Percentiles rank a stretch among this genome's conserved stretches.
Conservation (phyloP, 441 rosid species). For the Populus trichocarpa region DNA sequence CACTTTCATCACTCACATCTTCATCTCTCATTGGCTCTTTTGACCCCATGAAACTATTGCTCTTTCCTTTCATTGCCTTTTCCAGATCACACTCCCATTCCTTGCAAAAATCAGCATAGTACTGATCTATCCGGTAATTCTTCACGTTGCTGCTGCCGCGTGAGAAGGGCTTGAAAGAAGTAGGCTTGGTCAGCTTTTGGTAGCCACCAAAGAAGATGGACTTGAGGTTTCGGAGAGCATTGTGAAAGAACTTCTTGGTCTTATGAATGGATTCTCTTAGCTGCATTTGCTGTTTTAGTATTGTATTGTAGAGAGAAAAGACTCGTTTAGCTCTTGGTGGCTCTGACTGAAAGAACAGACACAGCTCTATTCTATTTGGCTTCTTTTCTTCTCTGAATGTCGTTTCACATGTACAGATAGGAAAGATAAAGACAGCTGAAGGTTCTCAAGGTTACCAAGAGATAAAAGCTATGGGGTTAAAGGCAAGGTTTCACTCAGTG, state of each 20-base stretch:
- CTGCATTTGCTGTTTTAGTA: slow-evolving; percentile 39
- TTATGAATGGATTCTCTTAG: slow-evolving; percentile 54
- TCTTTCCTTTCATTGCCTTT: slow-evolving; percentile 26
- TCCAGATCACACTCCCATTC: slow-evolving; percentile 46
- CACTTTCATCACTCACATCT: slow-evolving; percentile 19
- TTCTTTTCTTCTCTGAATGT: slow-evolving; percentile 8
- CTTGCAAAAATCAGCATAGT: slow-evolving; percentile 35
- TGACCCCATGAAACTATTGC: slow-evolving; percentile 8
- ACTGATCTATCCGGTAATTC: slow-evolving; percentile 29
- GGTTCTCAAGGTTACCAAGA: slow-evolving; percentile 14
- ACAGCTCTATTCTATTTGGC: slow-evolving; percentile 9
- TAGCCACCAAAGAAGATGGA: slow-evolving; percentile 43
- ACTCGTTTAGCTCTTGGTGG: slow-evolving; percentile 6
- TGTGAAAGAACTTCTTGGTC: slow-evolving; percentile 51
- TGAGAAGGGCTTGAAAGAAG: slow-evolving; percentile 49
- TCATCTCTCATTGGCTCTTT: slow-evolving; percentile 25
- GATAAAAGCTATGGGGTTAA: slow-evolving; percentile 25
- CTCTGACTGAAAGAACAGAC: slow-evolving; percentile 15
- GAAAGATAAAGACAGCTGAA: slow-evolving; percentile 25
- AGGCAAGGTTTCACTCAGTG: slow-evolving; percentile 11
- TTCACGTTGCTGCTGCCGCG: slow-evolving; percentile 33
- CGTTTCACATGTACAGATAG: slow-evolving; percentile 18
- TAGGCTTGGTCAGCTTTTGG: slow-evolving; percentile 52
- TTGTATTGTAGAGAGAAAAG: background rate
- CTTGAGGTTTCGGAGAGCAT: slow-evolving; percentile 50